Evolutionary conservation across 2,329 filamentous ascomycete genomes (phyloP).

Genomic region (Aspergillus pseudoterreus): DNA sequence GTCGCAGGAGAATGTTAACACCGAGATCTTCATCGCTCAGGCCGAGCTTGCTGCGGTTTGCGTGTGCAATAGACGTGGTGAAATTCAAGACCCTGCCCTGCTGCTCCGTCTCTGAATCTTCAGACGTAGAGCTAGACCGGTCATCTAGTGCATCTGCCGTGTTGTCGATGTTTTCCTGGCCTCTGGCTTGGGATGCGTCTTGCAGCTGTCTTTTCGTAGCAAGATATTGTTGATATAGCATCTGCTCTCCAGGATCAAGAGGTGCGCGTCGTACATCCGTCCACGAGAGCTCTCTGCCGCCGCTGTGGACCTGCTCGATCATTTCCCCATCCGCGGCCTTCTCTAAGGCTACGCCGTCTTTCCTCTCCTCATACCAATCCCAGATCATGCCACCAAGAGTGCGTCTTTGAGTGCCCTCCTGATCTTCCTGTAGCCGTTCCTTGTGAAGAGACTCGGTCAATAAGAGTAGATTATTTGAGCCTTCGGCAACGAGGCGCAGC

Average conservation of each 20-base stretch:
- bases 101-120: slow-evolving; percentile 84
- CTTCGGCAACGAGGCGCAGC: slow-evolving; percentile 68
- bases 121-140: slow-evolving; percentile 80
- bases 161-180: slow-evolving; percentile 67
- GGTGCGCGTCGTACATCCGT: slow-evolving; percentile 60
- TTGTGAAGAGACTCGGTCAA: slow-evolving; percentile 66
- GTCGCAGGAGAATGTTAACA: slow-evolving; percentile 82
- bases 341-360: slow-evolving; percentile 61
- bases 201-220: slow-evolving; percentile 84
- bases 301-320: slow-evolving; percentile 64
- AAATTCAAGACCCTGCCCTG: slow-evolving; percentile 90
- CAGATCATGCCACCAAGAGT: slow-evolving; percentile 73
- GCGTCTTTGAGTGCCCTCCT: slow-evolving; percentile 37
- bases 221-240: slow-evolving; percentile 86
- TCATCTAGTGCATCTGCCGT: slow-evolving; percentile 69
- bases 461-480: slow-evolving; percentile 78
- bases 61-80: slow-evolving; percentile 78
- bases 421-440: slow-evolving; percentile 20
- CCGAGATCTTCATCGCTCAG: slow-evolving; percentile 87
- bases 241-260: slow-evolving; percentile 71
- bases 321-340: slow-evolving; percentile 53
- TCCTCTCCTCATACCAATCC: slow-evolving; percentile 70
- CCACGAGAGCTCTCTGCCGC: slow-evolving; percentile 60
- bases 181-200: slow-evolving; percentile 69
- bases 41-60: slow-evolving; percentile 78